Base-by-base conservation (phyloP, 1,284 basidiomycete species). In the Xerocomus alliaceus region DNA sequence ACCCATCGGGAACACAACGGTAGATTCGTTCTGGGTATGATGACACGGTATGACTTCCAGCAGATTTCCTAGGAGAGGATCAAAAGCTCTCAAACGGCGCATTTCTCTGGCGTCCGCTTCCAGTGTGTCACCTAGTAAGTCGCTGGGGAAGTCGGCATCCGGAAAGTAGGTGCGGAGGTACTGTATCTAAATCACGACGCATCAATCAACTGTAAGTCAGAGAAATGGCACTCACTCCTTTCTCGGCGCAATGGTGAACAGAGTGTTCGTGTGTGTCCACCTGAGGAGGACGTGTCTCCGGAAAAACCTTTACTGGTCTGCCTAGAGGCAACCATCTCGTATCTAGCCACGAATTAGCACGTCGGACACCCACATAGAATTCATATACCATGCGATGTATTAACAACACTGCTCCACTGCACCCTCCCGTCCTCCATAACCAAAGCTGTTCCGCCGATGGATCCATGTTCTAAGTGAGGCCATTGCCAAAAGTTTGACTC, bases 101-200 rank as follows among this genome's bases (percentile, higher is more conserved):
- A 68, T 62, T 46, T 77, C 58, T 39, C 69, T 75, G 15, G 78
- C 76, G 49, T 88, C 85, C 50, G 78, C 76, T 28, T 78, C 73
- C 18, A 91, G 75, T 61, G 86, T 79, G 24, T 84, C 81, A 52
- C 83, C 76, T 48, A 92, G 81, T 29, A 92, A 74, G 31, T 90
- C 86, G 32, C 82, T 75, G 10, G 89, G 77, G 34, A 92, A 79
- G 61, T 91, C 88, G n/a, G 88, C 80, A 63, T 92, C 90, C 3
- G 91, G 89, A 61, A 88, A 81, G 72, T 84, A 82, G 18, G 84
- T 86, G 50, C 88, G 84, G 49, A 92, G 76, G 66, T 90, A 91
- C 58, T 87, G 84, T 12, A 88, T 82, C 91, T 92, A 62, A 26
- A 53, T 48, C 44, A 55, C 20, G 31, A 15, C 8, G 12, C 39